Percentiles rank a stretch among this genome's conserved stretches.
phyloP scores from a whole-genome alignment of 805 yeast species.

The Kluyveromyces lactis region DNA sequence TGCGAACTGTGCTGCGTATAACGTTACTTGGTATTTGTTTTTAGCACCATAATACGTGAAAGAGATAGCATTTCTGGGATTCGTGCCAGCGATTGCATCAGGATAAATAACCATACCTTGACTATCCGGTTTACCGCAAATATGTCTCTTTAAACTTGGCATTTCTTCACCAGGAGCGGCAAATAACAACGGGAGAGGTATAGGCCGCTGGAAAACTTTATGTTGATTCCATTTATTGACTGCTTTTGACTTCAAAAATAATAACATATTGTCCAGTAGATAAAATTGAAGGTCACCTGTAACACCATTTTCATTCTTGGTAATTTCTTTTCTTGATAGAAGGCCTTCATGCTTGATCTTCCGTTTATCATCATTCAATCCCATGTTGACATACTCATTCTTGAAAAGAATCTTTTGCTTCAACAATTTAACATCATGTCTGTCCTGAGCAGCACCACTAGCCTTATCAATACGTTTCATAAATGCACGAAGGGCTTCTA shows the following conservation, averaged over 20 bases:
- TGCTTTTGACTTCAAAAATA: slow-evolving; percentile 77
- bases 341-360: slow-evolving; percentile 43
- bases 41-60: slow-evolving; percentile 30
- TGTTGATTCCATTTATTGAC: slow-evolving; percentile 87
- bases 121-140: slow-evolving; percentile 26
- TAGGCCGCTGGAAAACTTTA: slow-evolving; percentile 84
- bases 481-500: slow-evolving; percentile 65
- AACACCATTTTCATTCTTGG: slow-evolving; percentile 19
- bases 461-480: slow-evolving; percentile 70
- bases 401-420: slow-evolving; percentile 77
- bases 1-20: slow-evolving; percentile 35
- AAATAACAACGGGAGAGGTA: slow-evolving; percentile 69
- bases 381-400: slow-evolving; percentile 80
- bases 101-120: slow-evolving; percentile 24
- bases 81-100: slow-evolving; percentile 13
- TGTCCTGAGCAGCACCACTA: slow-evolving; percentile 88
- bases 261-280: slow-evolving; percentile 76
- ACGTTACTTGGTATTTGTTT: slow-evolving; percentile 34
- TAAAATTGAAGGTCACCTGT: slow-evolving; percentile 75
- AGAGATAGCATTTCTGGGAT: slow-evolving; percentile 28
- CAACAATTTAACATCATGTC: slow-evolving; percentile 80
- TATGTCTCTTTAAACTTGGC: slow-evolving; percentile 47
- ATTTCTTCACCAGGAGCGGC: slow-evolving; percentile 72
- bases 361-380: slow-evolving; percentile 73
- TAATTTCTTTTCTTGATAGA: slow-evolving; percentile 26